Evolutionary conservation across 2,329 filamentous ascomycete genomes (phyloP), one percentile per base, ranked within the genome.

Genomic region (Exophiala aquamarina): DNA sequence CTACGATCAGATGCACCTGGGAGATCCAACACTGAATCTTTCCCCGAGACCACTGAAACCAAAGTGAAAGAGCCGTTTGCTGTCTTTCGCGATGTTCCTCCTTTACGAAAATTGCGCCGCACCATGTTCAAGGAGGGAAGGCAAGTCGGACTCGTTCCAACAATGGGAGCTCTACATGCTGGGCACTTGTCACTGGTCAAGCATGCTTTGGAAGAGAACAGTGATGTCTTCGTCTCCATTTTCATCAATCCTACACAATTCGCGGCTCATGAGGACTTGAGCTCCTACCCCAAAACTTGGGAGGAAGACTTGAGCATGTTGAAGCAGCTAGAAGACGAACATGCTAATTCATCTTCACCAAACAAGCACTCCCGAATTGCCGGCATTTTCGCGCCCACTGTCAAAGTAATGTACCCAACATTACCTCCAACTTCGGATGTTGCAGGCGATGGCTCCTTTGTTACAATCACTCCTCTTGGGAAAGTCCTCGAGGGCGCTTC

Each of bases 211-310:
- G 74, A 77, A 38, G 89, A 95, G 61, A 93, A 90, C 70, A 86
- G 87, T 56, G 81, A 90, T 59, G 87, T 97, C 47, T 84, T 96
- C 52, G 87, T 98, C 46, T 90, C 86, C 64, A 85, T 97, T 59
- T 98, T 92, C 67, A 87, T 98, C 62, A 98, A 98, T 68, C 93
- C 93, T 3, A 93, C 93, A 1, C 93, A 98, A 69, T 98, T 98
- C 65, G 92, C 92, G 23, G 74, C 89, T 17, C 80, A 83, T 47
- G 93, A 98, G 68, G 93, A 98, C 64, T 76, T 98, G 15, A 81
- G 80, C 34, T 89, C 84, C 54, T 98, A 98, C 66, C 93, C 93
- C 0, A 84, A 88, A 47, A 96, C 91, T 2, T 95, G 91, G 89
- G 83, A 86, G 11, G 69, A 78, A 32, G 93, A 98, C 66, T 72